Base-by-base conservation (phyloP, 1,139 yeast genomes). In the Sugiyamaella pinicola region DNA sequence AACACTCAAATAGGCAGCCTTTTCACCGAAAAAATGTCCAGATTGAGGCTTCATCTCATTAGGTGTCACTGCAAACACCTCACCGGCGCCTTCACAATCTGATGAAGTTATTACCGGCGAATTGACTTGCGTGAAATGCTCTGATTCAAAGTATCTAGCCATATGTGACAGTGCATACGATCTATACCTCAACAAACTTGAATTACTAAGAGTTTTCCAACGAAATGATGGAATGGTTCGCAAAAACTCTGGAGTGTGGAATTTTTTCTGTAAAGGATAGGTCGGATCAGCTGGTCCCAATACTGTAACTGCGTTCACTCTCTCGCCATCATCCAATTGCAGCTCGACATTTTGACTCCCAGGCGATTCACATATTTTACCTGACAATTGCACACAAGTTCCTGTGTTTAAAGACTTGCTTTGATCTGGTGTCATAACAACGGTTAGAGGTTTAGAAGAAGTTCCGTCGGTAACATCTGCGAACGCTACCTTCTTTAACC, bases 1-100 rank as follows among this genome's bases (percentile, higher is more conserved):
- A 0, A 95, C 99, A 0, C 98, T 87, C 56, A 95, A 73, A 61
- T 80, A 87, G 0, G 93, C 80, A 1, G 78, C 74, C 53, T 76
- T 69, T 8, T 65, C 66, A 0, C 87, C 91, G 64, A 88, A 88
- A 65, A 89, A 90, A 13, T 50, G 31, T 4, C 22, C 43, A 3
- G 18, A 39, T 2, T 34, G 17, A n/a, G 19, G 33, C 10, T 22
- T 22, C 3, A 34, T 34, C 8, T 28, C 28, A 7, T 42, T 31
- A 29, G 66, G 55, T 3, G 76, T 79, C 9, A 88, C 71, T 40
- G 69, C 69, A 59, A 93, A 93, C 57, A 87, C 81, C 66, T 93
- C 98, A 2, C 99, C 98, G 0, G 96, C 98, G 15, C 99, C 99
- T 73, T 95, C 99, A 67, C 99, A 93, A 66, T 95, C 99, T 1